These are phyloP conservation scores for Epichloe brachyelytri DNA, from an alignment of 2,329 filamentous ascomycete genomes.

Conservation along the genomic window DNA sequence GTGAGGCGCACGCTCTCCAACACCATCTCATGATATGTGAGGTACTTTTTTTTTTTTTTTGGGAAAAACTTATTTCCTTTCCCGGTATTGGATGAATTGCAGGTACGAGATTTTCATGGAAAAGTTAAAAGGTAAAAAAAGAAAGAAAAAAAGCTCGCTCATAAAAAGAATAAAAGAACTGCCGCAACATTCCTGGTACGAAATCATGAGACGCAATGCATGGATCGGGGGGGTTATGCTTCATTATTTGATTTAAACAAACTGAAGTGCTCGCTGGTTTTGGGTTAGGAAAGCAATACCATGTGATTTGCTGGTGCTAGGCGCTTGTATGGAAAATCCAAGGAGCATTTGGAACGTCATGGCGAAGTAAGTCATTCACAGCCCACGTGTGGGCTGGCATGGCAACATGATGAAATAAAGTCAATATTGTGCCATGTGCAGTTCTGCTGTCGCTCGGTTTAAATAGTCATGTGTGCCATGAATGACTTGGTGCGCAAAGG, in stretches of 20 bases:
- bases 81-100: not conserved
- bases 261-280: not conserved
- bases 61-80: not conserved
- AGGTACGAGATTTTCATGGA: not conserved
- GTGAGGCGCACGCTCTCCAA: not conserved
- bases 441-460: no score
- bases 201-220: not conserved
- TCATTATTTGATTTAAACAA: not conserved
- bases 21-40: not conserved
- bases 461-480: no score
- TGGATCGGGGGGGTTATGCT: not conserved
- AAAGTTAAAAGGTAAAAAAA: not conserved
- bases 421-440: no score
- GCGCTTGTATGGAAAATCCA: no score
- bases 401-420: no score
- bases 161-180: not conserved
- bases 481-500: no score
- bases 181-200: not conserved
- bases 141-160: not conserved
- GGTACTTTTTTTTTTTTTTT: not conserved
- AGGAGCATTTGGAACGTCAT: no score
- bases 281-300: not conserved
- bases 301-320: no score
- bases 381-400: no score
- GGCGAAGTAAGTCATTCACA: no score